Base-by-base conservation (phyloP, 1,284 basidiomycete species). In the Ceratobasidium sp. region DNA sequence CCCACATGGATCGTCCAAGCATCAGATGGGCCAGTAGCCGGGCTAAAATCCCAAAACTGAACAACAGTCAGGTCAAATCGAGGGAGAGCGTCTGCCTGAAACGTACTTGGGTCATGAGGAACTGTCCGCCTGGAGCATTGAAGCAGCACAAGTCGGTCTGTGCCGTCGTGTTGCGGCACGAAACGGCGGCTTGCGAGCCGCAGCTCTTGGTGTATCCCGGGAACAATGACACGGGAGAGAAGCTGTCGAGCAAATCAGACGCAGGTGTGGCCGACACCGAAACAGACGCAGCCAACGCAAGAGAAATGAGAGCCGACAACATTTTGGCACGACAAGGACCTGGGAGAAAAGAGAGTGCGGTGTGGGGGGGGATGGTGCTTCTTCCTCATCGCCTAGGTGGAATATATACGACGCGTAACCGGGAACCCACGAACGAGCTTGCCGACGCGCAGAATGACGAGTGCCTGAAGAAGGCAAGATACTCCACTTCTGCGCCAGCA, bases 1-100 rank as follows among this genome's bases (percentile, higher is more conserved):
- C 69, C 71, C 26, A 72, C 76, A 75, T 61, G 75, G 74, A 36
- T 76, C 16, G 77, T 77, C 76, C 76, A 78, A 26, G 73, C 61
- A 43, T 76, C 62, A 21, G 41, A 70, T 6, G 76, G 76, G 6
- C 76, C 78, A 34, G 70, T 65, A 18, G 73, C 52, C 3, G 72
- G 72, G 41, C 52, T 60, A 43, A 41, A 59, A 28, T 73, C 57
- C 72, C 72, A 73, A 23, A 73, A 69, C 72, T 70, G 34, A 5
- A 52, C 32, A 9, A 46, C 50, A 18, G 23, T 62, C 4, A 62
- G 60, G 45, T 28, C 14, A 21, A 50, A 10, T 34, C 41, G 9
- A 53, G 50, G 41, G 12, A 9, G 26, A 21, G 2, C 30, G 2
- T 26, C 21, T 4, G 9, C 30, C 41, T n/a, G 8, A 26, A 48